Base-by-base conservation (phyloP, 192 early-diverging fungal species). In the Piromyces finnis region DNA sequence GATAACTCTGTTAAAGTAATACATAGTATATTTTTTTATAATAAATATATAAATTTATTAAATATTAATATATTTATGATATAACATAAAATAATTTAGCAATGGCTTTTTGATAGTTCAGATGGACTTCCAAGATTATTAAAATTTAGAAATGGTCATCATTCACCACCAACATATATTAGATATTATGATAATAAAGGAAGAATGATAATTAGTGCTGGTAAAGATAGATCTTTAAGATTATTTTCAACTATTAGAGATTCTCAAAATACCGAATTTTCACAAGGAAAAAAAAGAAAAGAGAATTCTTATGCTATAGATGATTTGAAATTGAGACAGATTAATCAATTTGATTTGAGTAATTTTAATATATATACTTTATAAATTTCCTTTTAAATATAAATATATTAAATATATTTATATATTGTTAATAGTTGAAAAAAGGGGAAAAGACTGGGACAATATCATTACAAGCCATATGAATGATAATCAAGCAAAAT, bases 101-200 rank as follows among this genome's bases (percentile, higher is more conserved):
- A 96, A 86, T 99, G 97, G 96, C 90, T 97, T 36, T 99, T 98
- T 87, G 97, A 99, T 82, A 88, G 87, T 22, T 81, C 88, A 11
- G 95, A 96, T 84, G 93, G 92, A 29, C 84, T 85, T 17, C 95
- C 95, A 29, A 89, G 94, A 13, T 85, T 97, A 13, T 86, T 97
- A 79, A 95, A 94, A 35, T 93, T 89, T 13, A 91, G 95, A 22
- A 90, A 89, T 78, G 98, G 98, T 6, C 96, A 98, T 88, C 87
- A 90, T 82, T 86, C 90, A 18, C 94, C 97, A 32, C 97, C 98
- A 28, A 91, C 92, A 77, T 85, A 88, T 81, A 90, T 96, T 81
- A 81, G 91, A 77, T 94, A 92, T 84, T 93, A 96, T 84, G 94
- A 88, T 5, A 85, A 86, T 29, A 90, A 95, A 35, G 92, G 92